These are phyloP conservation scores for Ziziphus jujuba DNA, from an alignment of 306 rosid species.

Conservation along the genomic window DNA sequence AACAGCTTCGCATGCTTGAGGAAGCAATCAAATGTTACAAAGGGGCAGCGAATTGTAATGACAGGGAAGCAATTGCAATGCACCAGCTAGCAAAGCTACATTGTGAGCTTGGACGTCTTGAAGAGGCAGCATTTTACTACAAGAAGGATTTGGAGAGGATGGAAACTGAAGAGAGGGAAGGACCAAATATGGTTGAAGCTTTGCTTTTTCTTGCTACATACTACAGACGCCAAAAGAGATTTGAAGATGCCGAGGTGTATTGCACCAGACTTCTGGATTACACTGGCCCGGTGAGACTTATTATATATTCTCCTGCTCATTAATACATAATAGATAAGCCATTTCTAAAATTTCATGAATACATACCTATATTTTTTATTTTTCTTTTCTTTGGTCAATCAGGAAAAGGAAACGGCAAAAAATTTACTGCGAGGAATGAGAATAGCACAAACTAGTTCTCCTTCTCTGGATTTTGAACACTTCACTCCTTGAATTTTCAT, in stretches of 20 bases:
- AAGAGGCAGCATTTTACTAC: slow-evolving; percentile 92
- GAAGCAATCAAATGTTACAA: slow-evolving; percentile 87
- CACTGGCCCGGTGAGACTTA: slow-evolving; percentile 81
- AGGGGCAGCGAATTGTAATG: slow-evolving; percentile 84
- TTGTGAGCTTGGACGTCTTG: slow-evolving; percentile 62
- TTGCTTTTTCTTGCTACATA: slow-evolving; percentile 74
- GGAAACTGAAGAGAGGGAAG: slow-evolving; percentile 96
- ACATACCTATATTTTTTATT: background rate
- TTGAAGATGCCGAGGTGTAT: slow-evolving; percentile 90
- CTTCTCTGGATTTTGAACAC: slow-evolving; percentile 79
- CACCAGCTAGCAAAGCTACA: slow-evolving; percentile 83
- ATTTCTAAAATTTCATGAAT: background rate
- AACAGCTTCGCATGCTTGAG: slow-evolving; percentile 82
- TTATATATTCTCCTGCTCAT: background rate
- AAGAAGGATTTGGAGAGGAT: slow-evolving; percentile 90
- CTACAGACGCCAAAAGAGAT: slow-evolving; percentile 48
- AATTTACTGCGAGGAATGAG: slow-evolving; percentile 87
- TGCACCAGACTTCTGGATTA: slow-evolving; percentile 96
- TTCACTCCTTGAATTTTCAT: slow-evolving; percentile 54
- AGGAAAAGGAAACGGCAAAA: slow-evolving; percentile 96
- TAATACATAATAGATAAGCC: too few relatives aligned
- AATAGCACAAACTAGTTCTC: slow-evolving; percentile 52
- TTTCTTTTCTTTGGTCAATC: slow-evolving; percentile 20
- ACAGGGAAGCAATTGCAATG: slow-evolving; percentile 91
- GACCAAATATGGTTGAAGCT: slow-evolving; percentile 94